These are phyloP conservation scores for Phialocephala sp. DNA, from an alignment of 2,329 filamentous ascomycete species.

Conservation along the genomic window DNA sequence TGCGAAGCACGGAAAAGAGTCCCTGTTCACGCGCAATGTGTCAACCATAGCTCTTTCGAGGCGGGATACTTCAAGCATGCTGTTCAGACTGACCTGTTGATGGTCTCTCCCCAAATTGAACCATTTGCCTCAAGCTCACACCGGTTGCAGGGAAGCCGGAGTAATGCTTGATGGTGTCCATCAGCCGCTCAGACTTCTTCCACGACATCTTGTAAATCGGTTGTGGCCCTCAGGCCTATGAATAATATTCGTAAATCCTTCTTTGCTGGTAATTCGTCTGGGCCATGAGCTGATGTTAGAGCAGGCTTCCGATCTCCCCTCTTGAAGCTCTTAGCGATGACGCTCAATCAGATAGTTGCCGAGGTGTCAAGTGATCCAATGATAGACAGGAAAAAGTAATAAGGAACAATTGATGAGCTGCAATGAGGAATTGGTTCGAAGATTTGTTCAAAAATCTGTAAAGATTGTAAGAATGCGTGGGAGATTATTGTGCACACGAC, in stretches of 20 bases:
- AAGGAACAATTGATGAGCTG: slow-evolving; percentile 12
- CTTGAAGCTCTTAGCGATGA: slow-evolving; percentile 19
- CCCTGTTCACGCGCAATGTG: slow-evolving; percentile 55
- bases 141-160: slow-evolving; percentile 96
- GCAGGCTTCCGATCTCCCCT: slow-evolving; percentile 22
- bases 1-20: slow-evolving; percentile 97
- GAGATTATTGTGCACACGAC: slow-evolving; percentile 12
- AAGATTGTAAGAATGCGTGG: not conserved
- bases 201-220: slow-evolving; percentile 74
- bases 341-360: slow-evolving; percentile 16
- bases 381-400: not conserved
- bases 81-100: slow-evolving; percentile 74
- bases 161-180: slow-evolving; percentile 98
- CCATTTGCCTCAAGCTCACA: slow-evolving; percentile 97
- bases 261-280: slow-evolving; percentile 18
- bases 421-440: slow-evolving; percentile 7
- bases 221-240: slow-evolving; percentile 41
- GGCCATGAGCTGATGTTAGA: slow-evolving; percentile 30
- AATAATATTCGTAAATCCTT: slow-evolving; percentile 30
- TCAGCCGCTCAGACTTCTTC: slow-evolving; percentile 88
- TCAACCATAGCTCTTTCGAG: slow-evolving; percentile 13
- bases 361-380: slow-evolving; percentile 9
- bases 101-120: slow-evolving; percentile 94
- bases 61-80: not conserved
- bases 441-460: not conserved